Base-by-base conservation (phyloP, 805 yeast genomes). In the Naumovozyma dairenensis region DNA sequence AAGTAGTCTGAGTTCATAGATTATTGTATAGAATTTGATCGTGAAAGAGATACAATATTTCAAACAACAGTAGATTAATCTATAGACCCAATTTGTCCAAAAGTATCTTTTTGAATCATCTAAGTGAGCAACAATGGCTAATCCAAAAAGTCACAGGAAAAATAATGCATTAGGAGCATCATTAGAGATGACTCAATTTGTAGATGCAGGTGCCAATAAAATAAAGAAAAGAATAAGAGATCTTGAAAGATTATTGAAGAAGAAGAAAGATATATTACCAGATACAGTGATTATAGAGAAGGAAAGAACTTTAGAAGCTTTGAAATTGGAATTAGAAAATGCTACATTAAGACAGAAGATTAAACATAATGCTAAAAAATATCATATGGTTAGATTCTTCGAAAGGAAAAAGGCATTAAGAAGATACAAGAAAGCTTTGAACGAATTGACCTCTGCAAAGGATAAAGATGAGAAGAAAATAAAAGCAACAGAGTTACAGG, bases 381-480 rank as follows among this genome's bases (percentile, higher is more conserved):
- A 92, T 55, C 96, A 85, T 53, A 86, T 85, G 87, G 85, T 92
- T 31, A 71, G 89, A 44, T 92, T 92, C 53, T 84, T 92, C 42
- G 97, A 87, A 57, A 74, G 71, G 51, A 84, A 85, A 62, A 87
- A 86, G 67, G 92, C 95, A 1, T 45, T 73, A 17, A 71, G 94
- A 51, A 71, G 65, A 37, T 73, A 82, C 50, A 80, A 78, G 43
- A 62, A 65, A 37, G 53, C 60, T 5, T 51, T 57, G 31, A 67
- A 65, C 38, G 44, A 50, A 29, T 35, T 53, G 10, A 46, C 39
- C 4, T 34, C 53, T 4, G 53, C 47, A 6, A 51, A 51, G 19
- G 48, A 49, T 14, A 49, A 38, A 10, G n/a, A 29, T 6, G 27
- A 38, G 18, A 36, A 29, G n/a, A 26, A 34, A 44, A 43, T 24